Base-by-base conservation (phyloP, 2,329 filamentous ascomycete genomes). In the Beauveria sp. region DNA sequence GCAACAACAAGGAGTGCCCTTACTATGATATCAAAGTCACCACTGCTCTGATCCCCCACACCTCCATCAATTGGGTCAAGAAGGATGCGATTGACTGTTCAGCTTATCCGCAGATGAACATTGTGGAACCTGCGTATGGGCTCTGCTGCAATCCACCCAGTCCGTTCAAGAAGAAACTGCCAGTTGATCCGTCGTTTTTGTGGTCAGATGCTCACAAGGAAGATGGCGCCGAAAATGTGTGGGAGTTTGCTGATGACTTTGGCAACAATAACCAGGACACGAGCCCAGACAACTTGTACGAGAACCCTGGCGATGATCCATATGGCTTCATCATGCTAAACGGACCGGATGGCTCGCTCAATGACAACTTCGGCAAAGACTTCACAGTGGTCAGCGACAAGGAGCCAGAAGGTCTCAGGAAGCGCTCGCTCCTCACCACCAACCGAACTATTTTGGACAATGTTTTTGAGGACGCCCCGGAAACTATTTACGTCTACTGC, bases 321-420 rank as follows among this genome's bases (percentile, higher is more conserved):
- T 72, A 71, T 61, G 70, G 70, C 5, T 71, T 72, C 51, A 57
- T 73, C 14, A 72, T 72, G 68, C 65, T 73, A 7, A 64, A 73
- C 60, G 71, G 71, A 0, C 63, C 65, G 5, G 50, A 63, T 24
- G 71, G 65, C n/a, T 64, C 69, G 12, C 65, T 73, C 22, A 64
- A 72, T 57, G 63, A 67, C 57, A 61, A 60, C 20, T 72, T 72
- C 54, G 54, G 55, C 26, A 55, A 59, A 14, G 60, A 63, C 10
- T 62, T 67, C 38, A 70, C 69, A 14, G 64, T 72, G 16, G 60
- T 66, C 10, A 61, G 63, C 10, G 56, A 46, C 6, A 46, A 56
- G 14, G 56, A 58, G 24, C 60, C 64, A 24, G 59, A 62, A 14
- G 63, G 60, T 26, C 62, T 51, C 28, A 68, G 69, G 62, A 62